Percentiles rank a stretch among this genome's conserved stretches.
Conservation (phyloP, 225 moss, liverwort and hornwort genomes). For the Polytrichum commune region DNA sequence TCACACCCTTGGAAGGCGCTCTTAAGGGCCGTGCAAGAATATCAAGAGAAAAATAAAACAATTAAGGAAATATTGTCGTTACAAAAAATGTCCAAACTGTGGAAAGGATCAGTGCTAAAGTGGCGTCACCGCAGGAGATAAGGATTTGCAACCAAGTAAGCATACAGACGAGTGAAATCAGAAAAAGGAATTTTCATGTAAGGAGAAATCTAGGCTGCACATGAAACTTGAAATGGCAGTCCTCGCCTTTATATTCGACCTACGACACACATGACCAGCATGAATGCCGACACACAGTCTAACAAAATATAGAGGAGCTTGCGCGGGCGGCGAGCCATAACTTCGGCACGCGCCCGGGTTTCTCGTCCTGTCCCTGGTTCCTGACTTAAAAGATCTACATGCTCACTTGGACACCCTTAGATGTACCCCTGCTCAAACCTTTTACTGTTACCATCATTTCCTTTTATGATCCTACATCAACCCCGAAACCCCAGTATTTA, state of each 20-base stretch:
- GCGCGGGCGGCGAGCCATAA: constrained; percentile 43
- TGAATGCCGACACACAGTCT: background rate
- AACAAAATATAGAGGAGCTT: constrained; percentile 33
- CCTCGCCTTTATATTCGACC: constrained; percentile 96
- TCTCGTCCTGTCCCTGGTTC: constrained; percentile 1
- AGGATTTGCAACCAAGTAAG: constrained; percentile 9
- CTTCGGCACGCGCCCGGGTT: constrained; percentile 15
- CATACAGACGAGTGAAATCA: constrained; percentile 11
- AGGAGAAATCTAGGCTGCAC: constrained; percentile 97
- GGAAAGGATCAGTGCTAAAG: too few relatives aligned
- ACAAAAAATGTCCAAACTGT: too few relatives aligned
- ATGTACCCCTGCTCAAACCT: constrained; percentile 47
- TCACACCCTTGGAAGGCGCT: constrained; percentile 59
- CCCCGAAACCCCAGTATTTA: too few relatives aligned
- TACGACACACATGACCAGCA: constrained; percentile 13
- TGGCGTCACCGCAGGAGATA: constrained; percentile 32
- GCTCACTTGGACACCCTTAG: constrained; percentile 4
- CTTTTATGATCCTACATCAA: background rate
- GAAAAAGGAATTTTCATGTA: constrained; percentile 23
- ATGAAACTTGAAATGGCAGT: constrained; percentile 56
- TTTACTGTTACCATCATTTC: constrained; percentile 70
- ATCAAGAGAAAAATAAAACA: too few relatives aligned
- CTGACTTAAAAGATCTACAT: constrained; percentile 3
- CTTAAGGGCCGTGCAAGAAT: constrained; percentile 50
- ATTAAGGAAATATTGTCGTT: too few relatives aligned